A percentile compares a stretch with the other conserved stretches of the same genome.
Conservation (phyloP, 2,329 filamentous ascomycete genomes). For the Didymella exigua region DNA sequence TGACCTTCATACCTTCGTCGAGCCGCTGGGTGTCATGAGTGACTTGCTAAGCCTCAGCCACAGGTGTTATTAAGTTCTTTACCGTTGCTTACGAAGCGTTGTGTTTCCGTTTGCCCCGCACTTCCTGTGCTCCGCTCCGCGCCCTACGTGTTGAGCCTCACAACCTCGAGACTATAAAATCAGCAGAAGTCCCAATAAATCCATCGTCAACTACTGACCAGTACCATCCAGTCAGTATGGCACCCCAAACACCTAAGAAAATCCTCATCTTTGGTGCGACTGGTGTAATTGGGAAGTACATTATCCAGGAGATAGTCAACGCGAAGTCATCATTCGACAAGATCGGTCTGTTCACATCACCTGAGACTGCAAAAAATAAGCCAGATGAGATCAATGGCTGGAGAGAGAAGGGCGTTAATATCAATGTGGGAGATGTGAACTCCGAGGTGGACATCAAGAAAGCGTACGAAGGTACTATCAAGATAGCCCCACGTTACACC, state of each 20-base stretch:
- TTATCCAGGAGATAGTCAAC: conserved; percentile 57
- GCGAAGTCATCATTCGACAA: conserved; percentile 55
- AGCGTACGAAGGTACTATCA: conserved; percentile 60
- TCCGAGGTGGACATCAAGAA: conserved; percentile 58
- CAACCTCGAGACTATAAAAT: neutral
- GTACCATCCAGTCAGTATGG: neutral
- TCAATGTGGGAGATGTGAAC: conserved; percentile 62
- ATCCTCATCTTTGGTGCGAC: conserved; percentile 62
- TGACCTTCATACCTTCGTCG: too few species aligned
- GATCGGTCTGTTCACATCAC: conserved; percentile 63
- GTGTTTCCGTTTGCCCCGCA: conserved; percentile 5
- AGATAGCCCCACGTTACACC: neutral
- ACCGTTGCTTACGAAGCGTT: neutral
- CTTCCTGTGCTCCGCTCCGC: neutral
- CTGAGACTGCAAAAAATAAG: conserved; percentile 59
- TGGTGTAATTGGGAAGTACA: conserved; percentile 59
- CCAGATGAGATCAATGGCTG: conserved; percentile 54
- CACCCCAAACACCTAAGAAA: conserved; percentile 42
- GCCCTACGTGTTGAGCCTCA: conserved; percentile 9
- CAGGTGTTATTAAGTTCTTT: neutral
- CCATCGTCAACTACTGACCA: neutral
- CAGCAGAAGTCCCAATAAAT: neutral
- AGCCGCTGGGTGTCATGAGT: neutral
- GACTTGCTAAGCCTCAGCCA: neutral
- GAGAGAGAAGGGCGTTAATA: conserved; percentile 56